Percentiles rank a stretch among this genome's conserved stretches.
phyloP scores from a whole-genome alignment of 345 rosid genomes.

The Boechera retrofracta region DNA sequence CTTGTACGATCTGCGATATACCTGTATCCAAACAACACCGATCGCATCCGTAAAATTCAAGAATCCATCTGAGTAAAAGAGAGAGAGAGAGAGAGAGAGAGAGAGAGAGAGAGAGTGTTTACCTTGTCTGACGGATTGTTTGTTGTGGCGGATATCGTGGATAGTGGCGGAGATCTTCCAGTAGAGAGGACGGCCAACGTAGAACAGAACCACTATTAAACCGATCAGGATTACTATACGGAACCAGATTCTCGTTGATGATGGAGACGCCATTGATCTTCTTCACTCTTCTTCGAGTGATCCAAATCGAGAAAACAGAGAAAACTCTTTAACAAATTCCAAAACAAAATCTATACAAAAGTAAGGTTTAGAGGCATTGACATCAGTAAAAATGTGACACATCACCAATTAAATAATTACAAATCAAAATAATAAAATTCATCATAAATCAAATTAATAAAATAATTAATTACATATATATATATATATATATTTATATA shows the following conservation, averaged over 20 bases:
- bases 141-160: constrained; percentile 86
- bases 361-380: too few relatives aligned
- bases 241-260: constrained; percentile 50
- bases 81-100: neutral
- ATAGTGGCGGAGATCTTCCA: constrained; percentile 94
- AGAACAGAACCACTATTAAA: constrained; percentile 57
- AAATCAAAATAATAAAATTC: too few relatives aligned
- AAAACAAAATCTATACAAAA: too few relatives aligned
- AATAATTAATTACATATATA: too few relatives aligned
- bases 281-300: constrained; percentile 9
- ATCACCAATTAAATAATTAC: too few relatives aligned
- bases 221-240: constrained; percentile 47
- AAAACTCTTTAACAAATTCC: neutral
- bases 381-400: too few relatives aligned
- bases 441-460: too few relatives aligned
- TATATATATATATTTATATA: too few relatives aligned
- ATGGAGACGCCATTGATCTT: constrained; percentile 44
- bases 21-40: constrained; percentile 52
- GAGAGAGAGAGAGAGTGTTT: neutral
- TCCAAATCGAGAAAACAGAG: neutral
- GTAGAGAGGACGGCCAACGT: constrained; percentile 83
- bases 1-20: constrained; percentile 64
- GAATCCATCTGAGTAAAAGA: neutral
- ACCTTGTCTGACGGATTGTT: constrained; percentile 82
- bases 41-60: neutral